These are phyloP conservation scores for Mycena alexandri DNA, from an alignment of 768 basidiomycete species.

Conservation along the genomic window DNA sequence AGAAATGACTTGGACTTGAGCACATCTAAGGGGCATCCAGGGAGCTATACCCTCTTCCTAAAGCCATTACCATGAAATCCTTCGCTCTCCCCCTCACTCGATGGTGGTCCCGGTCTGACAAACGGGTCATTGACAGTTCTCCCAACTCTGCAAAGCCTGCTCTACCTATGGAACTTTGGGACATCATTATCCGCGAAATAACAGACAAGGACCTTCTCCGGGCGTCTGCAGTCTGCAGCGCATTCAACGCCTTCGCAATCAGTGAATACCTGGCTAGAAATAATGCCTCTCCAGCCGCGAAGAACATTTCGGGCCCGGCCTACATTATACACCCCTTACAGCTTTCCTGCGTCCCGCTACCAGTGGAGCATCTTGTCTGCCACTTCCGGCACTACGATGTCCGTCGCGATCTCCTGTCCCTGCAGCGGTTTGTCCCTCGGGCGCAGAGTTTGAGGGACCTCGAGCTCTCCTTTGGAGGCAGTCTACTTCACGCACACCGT, in stretches of 20 bases:
- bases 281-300: not conserved
- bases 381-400: not conserved
- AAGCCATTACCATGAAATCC: too few species aligned
- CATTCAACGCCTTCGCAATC: constrained; percentile 8
- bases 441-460: not conserved
- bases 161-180: not conserved
- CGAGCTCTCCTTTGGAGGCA: not conserved
- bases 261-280: not conserved
- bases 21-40: too few species aligned
- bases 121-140: too few species aligned
- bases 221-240: not conserved
- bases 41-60: too few species aligned
- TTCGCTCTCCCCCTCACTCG: too few species aligned
- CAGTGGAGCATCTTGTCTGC: not conserved
- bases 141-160: too few species aligned
- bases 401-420: not conserved
- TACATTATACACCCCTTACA: not conserved
- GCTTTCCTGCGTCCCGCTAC: not conserved
- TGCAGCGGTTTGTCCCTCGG: not conserved
- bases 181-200: not conserved
- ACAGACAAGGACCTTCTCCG: not conserved
- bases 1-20: too few species aligned
- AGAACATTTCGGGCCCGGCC: not conserved
- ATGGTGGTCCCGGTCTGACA: too few species aligned
- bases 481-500: not conserved